A percentile compares a stretch with the other conserved stretches of the same genome.
Evolutionary conservation across 139 green algal species (phyloP).

Genomic region (Auxenochlorella pyrenoidosa): DNA sequence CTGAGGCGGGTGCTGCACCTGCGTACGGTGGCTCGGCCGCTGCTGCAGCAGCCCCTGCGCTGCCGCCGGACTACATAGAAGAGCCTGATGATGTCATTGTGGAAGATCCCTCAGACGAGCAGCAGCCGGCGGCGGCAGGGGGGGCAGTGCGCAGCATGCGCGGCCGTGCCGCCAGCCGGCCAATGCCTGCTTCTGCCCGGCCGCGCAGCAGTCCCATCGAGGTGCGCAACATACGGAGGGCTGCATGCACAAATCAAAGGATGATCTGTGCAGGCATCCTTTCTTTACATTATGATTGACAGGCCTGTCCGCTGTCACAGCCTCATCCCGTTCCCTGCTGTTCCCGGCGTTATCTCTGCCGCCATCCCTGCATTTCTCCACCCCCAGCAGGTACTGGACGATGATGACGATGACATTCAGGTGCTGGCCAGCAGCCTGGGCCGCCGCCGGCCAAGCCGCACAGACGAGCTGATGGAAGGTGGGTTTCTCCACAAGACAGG

Average conservation of each 20-base stretch:
- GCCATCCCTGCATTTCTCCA: neutral
- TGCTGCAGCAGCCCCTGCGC: neutral
- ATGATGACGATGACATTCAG: slow-evolving; percentile 37
- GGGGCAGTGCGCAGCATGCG: neutral
- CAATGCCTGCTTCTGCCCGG: neutral
- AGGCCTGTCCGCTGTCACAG: neutral
- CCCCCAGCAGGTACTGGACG: slow-evolving; percentile 17
- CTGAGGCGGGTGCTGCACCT: neutral
- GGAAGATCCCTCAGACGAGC: neutral
- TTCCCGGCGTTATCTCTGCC: neutral
- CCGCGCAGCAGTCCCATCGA: slow-evolving; percentile 24
- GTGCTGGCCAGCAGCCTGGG: slow-evolving; percentile 31
- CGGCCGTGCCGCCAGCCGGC: neutral
- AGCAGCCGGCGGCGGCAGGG: neutral
- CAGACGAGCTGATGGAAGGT: slow-evolving; percentile 7
- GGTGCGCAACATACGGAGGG: neutral
- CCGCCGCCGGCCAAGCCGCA: neutral
- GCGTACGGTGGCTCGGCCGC: neutral
- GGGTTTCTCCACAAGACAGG: too few relatives aligned
- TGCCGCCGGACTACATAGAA: neutral
- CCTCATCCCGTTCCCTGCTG: too few relatives aligned
- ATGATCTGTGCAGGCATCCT: neutral
- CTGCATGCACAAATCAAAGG: too few relatives aligned
- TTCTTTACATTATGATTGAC: neutral
- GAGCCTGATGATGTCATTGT: slow-evolving; percentile 17